Conservation (phyloP, 176 grass and related monocot species). For the Saccharum spontaneum region DNA sequence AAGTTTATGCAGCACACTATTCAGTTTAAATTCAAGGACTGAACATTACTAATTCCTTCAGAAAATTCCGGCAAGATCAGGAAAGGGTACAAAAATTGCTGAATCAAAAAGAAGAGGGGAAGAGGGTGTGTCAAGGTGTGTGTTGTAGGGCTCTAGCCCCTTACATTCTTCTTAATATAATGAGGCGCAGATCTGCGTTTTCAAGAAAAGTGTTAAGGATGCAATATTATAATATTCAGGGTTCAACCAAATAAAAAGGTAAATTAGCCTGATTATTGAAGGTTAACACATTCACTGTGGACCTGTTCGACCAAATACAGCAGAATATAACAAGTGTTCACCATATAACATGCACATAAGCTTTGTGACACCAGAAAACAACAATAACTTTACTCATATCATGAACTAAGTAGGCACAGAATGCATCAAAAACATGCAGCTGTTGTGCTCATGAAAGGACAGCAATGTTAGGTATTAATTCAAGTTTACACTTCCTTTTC, state of each 20-base stretch:
- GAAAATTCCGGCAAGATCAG: neutral
- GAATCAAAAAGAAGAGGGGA: neutral
- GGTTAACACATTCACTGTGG: neutral
- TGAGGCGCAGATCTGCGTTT: too few species aligned
- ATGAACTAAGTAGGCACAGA: neutral
- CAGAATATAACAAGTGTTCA: neutral
- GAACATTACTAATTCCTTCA: neutral
- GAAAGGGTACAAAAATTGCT: neutral
- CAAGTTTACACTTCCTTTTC: neutral
- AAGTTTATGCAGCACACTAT: neutral
- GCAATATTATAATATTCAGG: neutral
- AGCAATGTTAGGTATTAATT: neutral
- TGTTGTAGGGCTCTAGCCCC: too few species aligned
- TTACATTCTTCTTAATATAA: too few species aligned
- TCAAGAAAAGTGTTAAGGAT: neutral
- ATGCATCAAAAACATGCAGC: neutral
- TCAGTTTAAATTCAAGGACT: neutral
- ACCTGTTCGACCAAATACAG: conserved; percentile 5
- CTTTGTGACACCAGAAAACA: conserved; percentile 1
- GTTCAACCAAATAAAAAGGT: conserved; percentile 9
- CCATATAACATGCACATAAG: conserved; percentile 1
- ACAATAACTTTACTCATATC: neutral
- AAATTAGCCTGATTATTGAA: neutral
- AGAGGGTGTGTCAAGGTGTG: too few species aligned
- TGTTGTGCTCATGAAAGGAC: neutral